Evolutionary conservation across 2,329 filamentous ascomycete species (phyloP).

Genomic region (Cordyceps fumosorosea): DNA sequence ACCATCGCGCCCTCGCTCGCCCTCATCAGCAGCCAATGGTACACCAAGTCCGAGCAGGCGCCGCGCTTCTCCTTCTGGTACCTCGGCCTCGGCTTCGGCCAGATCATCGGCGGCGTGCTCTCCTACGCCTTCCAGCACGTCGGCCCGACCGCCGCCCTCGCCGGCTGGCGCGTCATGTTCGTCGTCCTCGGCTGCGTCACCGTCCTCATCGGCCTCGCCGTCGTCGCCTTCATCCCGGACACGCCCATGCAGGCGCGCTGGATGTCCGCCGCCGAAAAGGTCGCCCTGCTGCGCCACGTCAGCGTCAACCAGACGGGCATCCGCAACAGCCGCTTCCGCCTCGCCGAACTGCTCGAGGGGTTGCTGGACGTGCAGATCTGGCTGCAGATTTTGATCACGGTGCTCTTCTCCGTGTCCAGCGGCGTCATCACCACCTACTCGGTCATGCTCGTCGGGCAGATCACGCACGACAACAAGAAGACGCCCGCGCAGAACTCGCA

Average conservation of each 20-base stretch:
- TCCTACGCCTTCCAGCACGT: constrained; percentile 20
- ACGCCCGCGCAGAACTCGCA: constrained; percentile 6
- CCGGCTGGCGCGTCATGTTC: constrained; percentile 41
- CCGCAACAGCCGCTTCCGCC: constrained; percentile 3
- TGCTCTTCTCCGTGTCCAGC: constrained; percentile 21
- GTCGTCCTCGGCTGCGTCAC: constrained; percentile 37
- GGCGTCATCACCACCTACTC: constrained; percentile 20
- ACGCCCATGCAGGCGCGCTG: constrained; percentile 37
- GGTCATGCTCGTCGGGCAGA: constrained; percentile 7
- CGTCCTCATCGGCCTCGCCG: constrained; percentile 30
- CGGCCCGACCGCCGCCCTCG: constrained; percentile 24
- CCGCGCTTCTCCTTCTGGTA: constrained; percentile 15
- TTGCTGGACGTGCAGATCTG: constrained; percentile 16
- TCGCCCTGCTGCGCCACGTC: constrained; percentile 13
- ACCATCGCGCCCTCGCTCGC: constrained; percentile 12
- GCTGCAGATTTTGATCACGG: constrained; percentile 9
- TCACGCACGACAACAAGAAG: constrained; percentile 8
- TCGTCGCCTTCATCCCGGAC: constrained; percentile 38
- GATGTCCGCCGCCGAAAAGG: constrained; percentile 27
- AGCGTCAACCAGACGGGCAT: constrained; percentile 14
- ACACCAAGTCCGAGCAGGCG: constrained; percentile 14
- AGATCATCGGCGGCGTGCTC: constrained; percentile 32
- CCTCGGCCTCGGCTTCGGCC: constrained; percentile 12
- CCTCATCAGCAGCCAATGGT: constrained; percentile 14
- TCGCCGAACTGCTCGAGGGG: constrained; percentile 20